Conservation (phyloP, 2,329 filamentous ascomycete species). For the Penicillium italicum region DNA sequence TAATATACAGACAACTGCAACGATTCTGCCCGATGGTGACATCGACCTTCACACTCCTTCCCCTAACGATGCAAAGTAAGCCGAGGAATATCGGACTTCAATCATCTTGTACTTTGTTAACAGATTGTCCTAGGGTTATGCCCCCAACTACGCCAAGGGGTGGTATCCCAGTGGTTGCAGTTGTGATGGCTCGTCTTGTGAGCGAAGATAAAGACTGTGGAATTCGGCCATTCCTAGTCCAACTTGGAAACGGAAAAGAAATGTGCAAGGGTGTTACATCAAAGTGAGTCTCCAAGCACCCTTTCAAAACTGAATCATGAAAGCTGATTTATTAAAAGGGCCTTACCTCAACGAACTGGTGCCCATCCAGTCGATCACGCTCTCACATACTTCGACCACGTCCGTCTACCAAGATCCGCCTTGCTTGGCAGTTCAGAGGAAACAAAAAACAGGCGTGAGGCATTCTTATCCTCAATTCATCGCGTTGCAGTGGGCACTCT, state of each 20-base stretch:
- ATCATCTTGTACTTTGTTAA: background rate
- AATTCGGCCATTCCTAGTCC: constrained; percentile 33
- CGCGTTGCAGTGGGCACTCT: constrained; percentile 5
- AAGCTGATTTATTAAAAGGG: background rate
- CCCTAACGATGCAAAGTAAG: constrained; percentile 31
- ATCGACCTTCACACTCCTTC: constrained; percentile 37
- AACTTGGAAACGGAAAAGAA: constrained; percentile 20
- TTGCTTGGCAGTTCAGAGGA: constrained; percentile 27
- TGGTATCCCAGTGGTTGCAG: constrained; percentile 28
- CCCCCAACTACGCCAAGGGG: constrained; percentile 11
- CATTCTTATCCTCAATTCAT: constrained; percentile 26
- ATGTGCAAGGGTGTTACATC: constrained; percentile 32
- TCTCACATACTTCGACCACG: constrained; percentile 35
- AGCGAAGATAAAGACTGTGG: constrained; percentile 24
- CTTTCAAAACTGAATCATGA: background rate
- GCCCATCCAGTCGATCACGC: constrained; percentile 32
- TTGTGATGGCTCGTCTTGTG: constrained; percentile 36
- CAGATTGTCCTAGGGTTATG: constrained; percentile 1
- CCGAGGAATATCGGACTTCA: background rate
- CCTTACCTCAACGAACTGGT: constrained; percentile 18
- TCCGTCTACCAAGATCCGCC: constrained; percentile 23
- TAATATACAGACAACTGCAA: constrained; percentile 41
- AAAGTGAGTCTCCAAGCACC: background rate
- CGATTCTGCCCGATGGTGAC: constrained; percentile 30
- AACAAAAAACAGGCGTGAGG: constrained; percentile 17